Evolutionary conservation across 2,329 filamentous ascomycete genomes (phyloP).

Genomic region (Helicocarpus griseus): DNA sequence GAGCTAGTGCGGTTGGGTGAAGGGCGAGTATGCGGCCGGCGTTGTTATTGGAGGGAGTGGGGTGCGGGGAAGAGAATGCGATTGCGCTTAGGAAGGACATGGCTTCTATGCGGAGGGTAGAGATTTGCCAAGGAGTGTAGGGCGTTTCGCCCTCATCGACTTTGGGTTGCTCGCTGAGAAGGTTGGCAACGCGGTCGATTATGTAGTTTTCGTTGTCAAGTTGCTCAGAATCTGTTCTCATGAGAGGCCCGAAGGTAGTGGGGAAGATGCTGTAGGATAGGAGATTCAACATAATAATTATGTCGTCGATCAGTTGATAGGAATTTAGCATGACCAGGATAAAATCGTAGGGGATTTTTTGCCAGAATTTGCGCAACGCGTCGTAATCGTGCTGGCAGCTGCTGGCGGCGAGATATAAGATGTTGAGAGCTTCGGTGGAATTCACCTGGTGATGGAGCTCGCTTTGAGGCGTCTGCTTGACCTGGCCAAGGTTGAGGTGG

Average conservation of each 20-base stretch:
- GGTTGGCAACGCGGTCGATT: constrained; percentile 47
- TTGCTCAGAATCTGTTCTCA: constrained; percentile 29
- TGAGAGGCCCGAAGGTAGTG: constrained; percentile 47
- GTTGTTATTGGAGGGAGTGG: constrained; percentile 53
- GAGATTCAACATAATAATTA: constrained; percentile 45
- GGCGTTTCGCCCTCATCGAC: constrained; percentile 34
- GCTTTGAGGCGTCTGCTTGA: constrained; percentile 31
- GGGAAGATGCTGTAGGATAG: constrained; percentile 46
- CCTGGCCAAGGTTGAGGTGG: constrained; percentile 28
- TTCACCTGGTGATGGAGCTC: constrained; percentile 41
- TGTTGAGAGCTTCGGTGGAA: constrained; percentile 43
- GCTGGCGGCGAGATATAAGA: constrained; percentile 45
- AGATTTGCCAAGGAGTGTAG: constrained; percentile 28
- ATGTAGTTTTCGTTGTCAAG: constrained; percentile 36
- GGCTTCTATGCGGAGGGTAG: constrained; percentile 35
- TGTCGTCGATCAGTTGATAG: constrained; percentile 47
- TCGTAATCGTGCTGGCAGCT: constrained; percentile 36
- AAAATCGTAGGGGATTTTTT: constrained; percentile 46
- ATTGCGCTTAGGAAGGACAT: constrained; percentile 34
- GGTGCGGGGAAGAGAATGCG: constrained; percentile 29
- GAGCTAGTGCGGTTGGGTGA: constrained; percentile 61
- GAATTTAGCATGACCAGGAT: constrained; percentile 50
- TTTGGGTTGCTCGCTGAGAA: constrained; percentile 46
- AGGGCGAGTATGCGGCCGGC: constrained; percentile 55
- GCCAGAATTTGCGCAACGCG: constrained; percentile 44